These are phyloP conservation scores for Ambrosiella xylebori DNA, from an alignment of 2,329 filamentous ascomycete genomes.

Conservation along the genomic window DNA sequence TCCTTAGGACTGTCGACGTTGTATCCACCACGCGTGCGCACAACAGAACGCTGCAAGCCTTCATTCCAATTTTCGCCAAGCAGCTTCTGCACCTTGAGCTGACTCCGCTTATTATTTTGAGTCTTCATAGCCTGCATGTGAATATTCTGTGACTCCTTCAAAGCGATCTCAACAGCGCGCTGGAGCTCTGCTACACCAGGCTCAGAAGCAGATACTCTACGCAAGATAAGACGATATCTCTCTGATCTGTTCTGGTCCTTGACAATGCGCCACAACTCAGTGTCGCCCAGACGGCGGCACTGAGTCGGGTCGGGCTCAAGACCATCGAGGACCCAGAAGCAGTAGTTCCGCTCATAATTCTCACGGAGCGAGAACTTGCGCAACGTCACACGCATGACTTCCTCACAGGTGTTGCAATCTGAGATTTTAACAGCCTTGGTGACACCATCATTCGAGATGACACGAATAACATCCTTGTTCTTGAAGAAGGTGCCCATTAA, in stretches of 20 bases:
- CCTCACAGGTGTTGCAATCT: conserved; percentile 77
- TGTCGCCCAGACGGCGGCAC: conserved; percentile 68
- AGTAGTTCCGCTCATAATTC: conserved; percentile 86
- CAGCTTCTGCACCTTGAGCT: conserved; percentile 75
- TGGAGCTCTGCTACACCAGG: conserved; percentile 76
- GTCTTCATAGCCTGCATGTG: conserved; percentile 46
- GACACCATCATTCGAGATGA: conserved; percentile 80
- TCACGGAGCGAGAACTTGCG: conserved; percentile 78
- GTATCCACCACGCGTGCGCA: conserved; percentile 42
- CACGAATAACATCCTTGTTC: conserved; percentile 76
- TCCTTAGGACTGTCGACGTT: conserved; percentile 42
- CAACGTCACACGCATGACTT: conserved; percentile 78
- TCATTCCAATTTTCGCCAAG: conserved; percentile 76
- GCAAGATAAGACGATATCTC: conserved; percentile 73
- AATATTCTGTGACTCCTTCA: conserved; percentile 66
- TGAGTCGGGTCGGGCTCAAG: conserved; percentile 66
- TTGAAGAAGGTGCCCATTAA: conserved; percentile 72
- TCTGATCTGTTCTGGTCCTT: conserved; percentile 73
- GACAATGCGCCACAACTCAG: conserved; percentile 79
- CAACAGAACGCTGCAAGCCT: conserved; percentile 62
- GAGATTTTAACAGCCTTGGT: conserved; percentile 90
- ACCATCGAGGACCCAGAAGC: conserved; percentile 84
- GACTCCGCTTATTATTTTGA: conserved; percentile 53
- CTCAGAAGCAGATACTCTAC: conserved; percentile 82
- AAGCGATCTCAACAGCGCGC: conserved; percentile 72